Conservation (phyloP, 352 stramenopile genomes). For the Halophytophthora polymorphica region DNA sequence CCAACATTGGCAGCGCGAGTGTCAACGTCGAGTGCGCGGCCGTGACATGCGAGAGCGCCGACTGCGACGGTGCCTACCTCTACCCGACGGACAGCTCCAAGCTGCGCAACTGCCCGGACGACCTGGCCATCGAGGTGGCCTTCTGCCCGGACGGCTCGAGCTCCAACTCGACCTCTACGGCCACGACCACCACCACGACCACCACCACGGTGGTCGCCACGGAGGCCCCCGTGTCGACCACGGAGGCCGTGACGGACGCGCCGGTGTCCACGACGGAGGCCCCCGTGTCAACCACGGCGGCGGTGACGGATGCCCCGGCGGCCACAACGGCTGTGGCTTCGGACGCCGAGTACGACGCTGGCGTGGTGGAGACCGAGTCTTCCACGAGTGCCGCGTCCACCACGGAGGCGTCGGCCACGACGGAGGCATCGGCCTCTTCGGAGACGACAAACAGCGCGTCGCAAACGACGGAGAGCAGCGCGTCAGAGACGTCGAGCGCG, state of each 20-base stretch:
- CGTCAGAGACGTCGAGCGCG: conserved; percentile 7
- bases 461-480: conserved; percentile 9
- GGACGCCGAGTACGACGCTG: conserved; percentile 17
- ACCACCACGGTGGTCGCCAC: conserved; percentile 7
- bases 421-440: conserved; percentile 3
- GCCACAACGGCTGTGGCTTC: conserved; percentile 16
- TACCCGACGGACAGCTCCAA: conserved; percentile 51
- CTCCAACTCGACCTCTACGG: conserved; percentile 13
- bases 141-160: conserved; percentile 37
- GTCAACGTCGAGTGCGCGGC: conserved; percentile 30
- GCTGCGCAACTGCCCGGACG: conserved; percentile 43
- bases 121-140: conserved; percentile 31
- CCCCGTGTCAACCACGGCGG: conserved; percentile 9
- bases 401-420: conserved; percentile 6
- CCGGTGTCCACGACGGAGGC: conserved; percentile 6
- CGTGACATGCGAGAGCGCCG: conserved; percentile 30
- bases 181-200: conserved; percentile 9
- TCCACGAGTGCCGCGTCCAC: conserved; percentile 9
- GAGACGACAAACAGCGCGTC: conserved; percentile 6
- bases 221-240: conserved; percentile 1
- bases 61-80: conserved; percentile 46
- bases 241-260: conserved; percentile 5
- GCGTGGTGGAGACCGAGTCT: conserved; percentile 9
- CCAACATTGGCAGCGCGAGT: conserved; percentile 17
- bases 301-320: conserved; percentile 14